These are phyloP conservation scores for Diaporthe vexans DNA, from an alignment of 2,329 filamentous ascomycete species.

Conservation along the genomic window DNA sequence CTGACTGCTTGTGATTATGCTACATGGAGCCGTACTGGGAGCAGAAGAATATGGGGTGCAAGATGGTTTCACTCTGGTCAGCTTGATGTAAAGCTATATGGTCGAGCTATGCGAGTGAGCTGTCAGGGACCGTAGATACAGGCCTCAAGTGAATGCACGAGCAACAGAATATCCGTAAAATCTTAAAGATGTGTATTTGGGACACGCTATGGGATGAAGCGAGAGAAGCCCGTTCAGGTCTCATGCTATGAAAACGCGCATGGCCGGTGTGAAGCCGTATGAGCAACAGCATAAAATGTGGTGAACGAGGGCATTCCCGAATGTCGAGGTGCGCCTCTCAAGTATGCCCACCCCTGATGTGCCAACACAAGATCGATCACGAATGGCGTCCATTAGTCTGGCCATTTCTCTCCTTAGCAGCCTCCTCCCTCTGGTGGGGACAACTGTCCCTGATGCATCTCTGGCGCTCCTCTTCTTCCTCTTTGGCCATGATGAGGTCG, in stretches of 20 bases:
- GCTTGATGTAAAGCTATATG: not conserved
- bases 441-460: constrained; percentile 55
- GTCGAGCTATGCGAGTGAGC: too few species aligned
- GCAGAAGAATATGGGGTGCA: too few species aligned
- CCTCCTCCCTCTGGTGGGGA: constrained; percentile 50
- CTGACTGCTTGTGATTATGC: not conserved
- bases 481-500: constrained; percentile 81
- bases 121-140: not conserved
- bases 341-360: not conserved
- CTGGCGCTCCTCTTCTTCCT: constrained; percentile 73
- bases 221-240: not conserved
- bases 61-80: not conserved
- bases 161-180: not conserved
- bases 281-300: not conserved
- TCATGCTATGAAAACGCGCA: not conserved
- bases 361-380: not conserved
- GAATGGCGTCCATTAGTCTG: constrained; percentile 41
- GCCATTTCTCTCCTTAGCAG: constrained; percentile 33
- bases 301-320: not conserved
- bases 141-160: not conserved
- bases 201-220: not conserved
- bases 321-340: not conserved
- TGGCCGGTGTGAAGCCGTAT: not conserved
- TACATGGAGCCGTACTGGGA: not conserved
- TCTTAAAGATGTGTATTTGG: not conserved